phyloP scores from a whole-genome alignment of 2,329 filamentous ascomycete species.

The Aspergillus pseudotamarii region DNA sequence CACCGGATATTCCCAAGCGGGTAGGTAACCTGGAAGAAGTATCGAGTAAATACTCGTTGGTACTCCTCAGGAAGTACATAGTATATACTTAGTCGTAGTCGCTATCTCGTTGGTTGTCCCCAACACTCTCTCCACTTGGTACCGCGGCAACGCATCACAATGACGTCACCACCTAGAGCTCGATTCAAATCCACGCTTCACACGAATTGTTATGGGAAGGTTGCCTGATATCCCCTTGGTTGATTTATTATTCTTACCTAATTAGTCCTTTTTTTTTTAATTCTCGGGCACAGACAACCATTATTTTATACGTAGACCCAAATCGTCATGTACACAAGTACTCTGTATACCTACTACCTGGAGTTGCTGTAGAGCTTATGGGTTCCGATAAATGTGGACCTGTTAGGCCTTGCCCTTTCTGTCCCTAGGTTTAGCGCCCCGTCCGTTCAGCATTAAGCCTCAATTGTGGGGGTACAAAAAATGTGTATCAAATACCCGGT shows the following conservation, averaged over 20 bases:
- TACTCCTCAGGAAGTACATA: background rate
- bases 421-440: background rate
- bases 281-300: too few relatives aligned
- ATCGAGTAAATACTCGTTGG: background rate
- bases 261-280: background rate
- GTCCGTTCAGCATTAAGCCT: too few relatives aligned
- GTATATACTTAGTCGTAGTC: background rate
- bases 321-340: too few relatives aligned
- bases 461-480: too few relatives aligned
- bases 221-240: too few relatives aligned
- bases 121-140: background rate
- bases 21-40: too few relatives aligned
- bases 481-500: too few relatives aligned
- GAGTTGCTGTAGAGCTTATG: background rate
- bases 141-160: background rate
- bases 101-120: background rate
- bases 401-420: background rate
- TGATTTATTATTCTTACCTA: background rate
- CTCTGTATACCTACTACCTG: background rate
- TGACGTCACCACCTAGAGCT: background rate
- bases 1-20: too few relatives aligned
- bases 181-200: background rate
- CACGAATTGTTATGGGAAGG: too few relatives aligned
- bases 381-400: too few relatives aligned
- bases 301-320: too few relatives aligned